Base-by-base conservation (phyloP, 225 moss, liverwort and hornwort species). In the Sphagnum tenellum region DNA sequence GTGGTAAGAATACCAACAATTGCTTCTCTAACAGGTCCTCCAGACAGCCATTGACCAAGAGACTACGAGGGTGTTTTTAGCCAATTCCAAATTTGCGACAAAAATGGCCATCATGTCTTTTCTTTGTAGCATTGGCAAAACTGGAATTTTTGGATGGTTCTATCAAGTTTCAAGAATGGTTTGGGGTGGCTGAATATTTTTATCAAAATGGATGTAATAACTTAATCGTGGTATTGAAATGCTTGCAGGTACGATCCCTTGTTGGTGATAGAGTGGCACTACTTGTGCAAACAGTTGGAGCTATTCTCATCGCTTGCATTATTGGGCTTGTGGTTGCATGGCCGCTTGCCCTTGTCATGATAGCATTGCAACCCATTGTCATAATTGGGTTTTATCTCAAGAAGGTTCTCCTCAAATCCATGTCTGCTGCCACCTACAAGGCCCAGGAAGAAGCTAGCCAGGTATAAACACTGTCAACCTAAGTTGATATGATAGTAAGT, bases 1-100 rank as follows among this genome's bases (percentile, higher is more conserved):
- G 75, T 77, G 77, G 79, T 79, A 14, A 50, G 70, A 61, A 2
- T 45, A 12, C 45, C 45, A 12, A 48, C 54, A 8, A 29, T 3
- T 0, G 29, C 29, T 29, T 29, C 29, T 29, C 0, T 29, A 29
- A 29, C 1, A 1, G 29, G 29, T 29, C 29, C 29, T 29, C 29
- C 29, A 14, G 7, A 12, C 10, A 4, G 48, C 14, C 12, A 6
- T 47, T 60, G 29, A 29, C 29, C 29, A 29, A 29, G 29, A 29
- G 29, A 29, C 29, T 29, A 29, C 12, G 48, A 9, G 49, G 12
- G 3, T 46, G 3, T 48, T n/a, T 50, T 63, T 48, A 10, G 9
- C 49, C 47, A 50, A 4, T 47, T 9, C 44, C 44, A 45, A 62
- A 62, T 62, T 47, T 12, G 44, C 29, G 29, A 29, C 29, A 29